These are phyloP conservation scores for Pseudocohnilembus persalinus DNA, from an alignment of 169 alveolate genomes.

Conservation along the genomic window DNA sequence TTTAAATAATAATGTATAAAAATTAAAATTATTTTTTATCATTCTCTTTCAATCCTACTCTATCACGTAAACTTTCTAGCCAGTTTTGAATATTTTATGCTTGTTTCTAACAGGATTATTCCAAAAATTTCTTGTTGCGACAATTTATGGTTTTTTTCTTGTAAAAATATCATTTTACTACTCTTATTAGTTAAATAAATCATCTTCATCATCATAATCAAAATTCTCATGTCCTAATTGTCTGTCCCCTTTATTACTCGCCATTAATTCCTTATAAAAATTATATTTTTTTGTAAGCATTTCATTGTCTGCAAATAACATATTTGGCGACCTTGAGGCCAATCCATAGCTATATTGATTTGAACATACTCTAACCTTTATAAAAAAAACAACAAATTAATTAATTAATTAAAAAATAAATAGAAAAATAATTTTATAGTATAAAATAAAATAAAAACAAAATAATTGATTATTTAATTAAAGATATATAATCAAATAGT, in stretches of 20 bases:
- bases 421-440: too few relatives aligned
- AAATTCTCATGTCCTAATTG: neutral
- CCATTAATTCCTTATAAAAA: slow-evolving; percentile 1
- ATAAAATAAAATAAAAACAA: too few relatives aligned
- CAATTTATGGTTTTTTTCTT: slow-evolving; percentile 14
- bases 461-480: too few relatives aligned
- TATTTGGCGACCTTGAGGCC: slow-evolving; percentile 12
- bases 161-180: too few relatives aligned
- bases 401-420: too few relatives aligned
- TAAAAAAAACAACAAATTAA: too few relatives aligned
- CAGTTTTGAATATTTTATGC: slow-evolving; percentile 21
- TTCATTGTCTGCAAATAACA: slow-evolving; percentile 1
- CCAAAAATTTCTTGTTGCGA: slow-evolving; percentile 38
- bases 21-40: too few relatives aligned
- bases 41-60: neutral
- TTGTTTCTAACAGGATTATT: slow-evolving; percentile 35
- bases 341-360: slow-evolving; percentile 10
- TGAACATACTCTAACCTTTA: slow-evolving; percentile 4
- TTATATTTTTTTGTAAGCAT: slow-evolving; percentile 1
- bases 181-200: slow-evolving; percentile 5
- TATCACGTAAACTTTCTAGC: slow-evolving; percentile 23
- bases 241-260: slow-evolving; percentile 5
- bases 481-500: too few relatives aligned
- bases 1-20: too few relatives aligned
- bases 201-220: slow-evolving; percentile 7